phyloP scores from a whole-genome alignment of 2,329 filamentous ascomycete species.

The Penicillium sp. region DNA sequence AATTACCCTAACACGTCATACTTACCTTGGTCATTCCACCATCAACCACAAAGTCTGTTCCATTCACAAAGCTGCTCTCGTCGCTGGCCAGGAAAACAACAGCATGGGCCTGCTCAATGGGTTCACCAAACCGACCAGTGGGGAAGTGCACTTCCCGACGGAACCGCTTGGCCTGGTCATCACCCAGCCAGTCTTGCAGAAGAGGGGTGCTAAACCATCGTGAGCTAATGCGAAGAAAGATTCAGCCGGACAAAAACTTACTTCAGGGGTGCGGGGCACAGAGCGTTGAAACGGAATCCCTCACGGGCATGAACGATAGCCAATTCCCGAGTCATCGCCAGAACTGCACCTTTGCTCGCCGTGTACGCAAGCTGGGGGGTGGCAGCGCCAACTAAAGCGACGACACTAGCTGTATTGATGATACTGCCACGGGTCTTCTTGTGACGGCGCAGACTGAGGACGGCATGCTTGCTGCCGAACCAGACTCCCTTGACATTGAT shows the following conservation, averaged over 20 bases:
- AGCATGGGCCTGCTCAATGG: conserved; percentile 88
- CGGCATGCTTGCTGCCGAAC: conserved; percentile 90
- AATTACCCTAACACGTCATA: neutral
- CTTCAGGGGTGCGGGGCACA: conserved; percentile 90
- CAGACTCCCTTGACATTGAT: conserved; percentile 99
- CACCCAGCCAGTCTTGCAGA: conserved; percentile 89
- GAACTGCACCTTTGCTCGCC: conserved; percentile 86
- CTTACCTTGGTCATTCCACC: conserved; percentile 76
- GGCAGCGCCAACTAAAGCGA: conserved; percentile 80
- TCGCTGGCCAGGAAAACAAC: conserved; percentile 85
- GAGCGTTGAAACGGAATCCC: conserved; percentile 82
- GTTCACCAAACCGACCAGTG: conserved; percentile 82
- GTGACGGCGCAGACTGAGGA: conserved; percentile 75
- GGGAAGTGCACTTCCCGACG: conserved; percentile 89
- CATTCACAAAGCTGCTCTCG: conserved; percentile 86
- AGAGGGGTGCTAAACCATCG: conserved; percentile 64
- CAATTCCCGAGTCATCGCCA: conserved; percentile 85
- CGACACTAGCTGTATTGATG: conserved; percentile 89
- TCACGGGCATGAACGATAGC: conserved; percentile 90
- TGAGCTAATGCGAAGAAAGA: neutral
- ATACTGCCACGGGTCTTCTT: conserved; percentile 76
- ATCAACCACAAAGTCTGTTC: conserved; percentile 89
- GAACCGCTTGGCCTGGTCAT: conserved; percentile 75
- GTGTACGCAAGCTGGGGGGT: conserved; percentile 92
- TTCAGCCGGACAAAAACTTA: conserved; percentile 30